Evolutionary conservation across 768 basidiomycete genomes (phyloP), one percentile per base, ranked within the genome.

Genomic region (Lactifluus pinguis): DNA sequence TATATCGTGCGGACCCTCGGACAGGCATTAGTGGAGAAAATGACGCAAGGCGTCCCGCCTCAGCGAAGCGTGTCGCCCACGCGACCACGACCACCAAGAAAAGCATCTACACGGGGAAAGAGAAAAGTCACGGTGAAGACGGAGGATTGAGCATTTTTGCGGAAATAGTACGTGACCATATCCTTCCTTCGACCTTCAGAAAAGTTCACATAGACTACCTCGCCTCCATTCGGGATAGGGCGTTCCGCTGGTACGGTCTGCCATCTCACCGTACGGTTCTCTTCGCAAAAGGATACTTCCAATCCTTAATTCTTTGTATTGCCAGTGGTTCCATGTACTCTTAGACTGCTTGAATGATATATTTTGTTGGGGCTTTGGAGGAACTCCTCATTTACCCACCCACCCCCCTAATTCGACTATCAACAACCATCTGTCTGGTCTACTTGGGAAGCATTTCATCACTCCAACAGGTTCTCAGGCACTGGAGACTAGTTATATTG

Each of bases 61-160:
- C n/a, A 25, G 13, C 44, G 45, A 32, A 59, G 53, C 38, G 17
- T 21, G 14, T 64, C 63, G 38, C 58, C 63, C 9, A 15, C 47
- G 17, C 65, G 51, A 6, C n/a, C 15, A 15, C 58, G 49, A 17
- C n/a, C 49, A 8, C 65, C 36, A 51, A 64, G 52, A 49, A 36
- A 49, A n/a, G 48, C 56, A 2, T 53, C 54, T 42, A 57, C 53
- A 13, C 59, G 63, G 25, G 65, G 63, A 1, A 64, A 66, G 49
- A 60, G 56, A 48, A 65, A 29, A 39, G 62, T 55, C 21, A 55
- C 49, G 1, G 38, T 59, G 41, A 63, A 47, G 36, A 34, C 15
- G 13, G 63, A 64, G 39, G 57, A 58, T 38, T 62, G 15, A 58
- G 49, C 10, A n/a, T 25, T n/a, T n/a, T n/a, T 25, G 42, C 50